phyloP scores from a whole-genome alignment of 2,329 filamentous ascomycete genomes.

The Raffaelea arxii region DNA sequence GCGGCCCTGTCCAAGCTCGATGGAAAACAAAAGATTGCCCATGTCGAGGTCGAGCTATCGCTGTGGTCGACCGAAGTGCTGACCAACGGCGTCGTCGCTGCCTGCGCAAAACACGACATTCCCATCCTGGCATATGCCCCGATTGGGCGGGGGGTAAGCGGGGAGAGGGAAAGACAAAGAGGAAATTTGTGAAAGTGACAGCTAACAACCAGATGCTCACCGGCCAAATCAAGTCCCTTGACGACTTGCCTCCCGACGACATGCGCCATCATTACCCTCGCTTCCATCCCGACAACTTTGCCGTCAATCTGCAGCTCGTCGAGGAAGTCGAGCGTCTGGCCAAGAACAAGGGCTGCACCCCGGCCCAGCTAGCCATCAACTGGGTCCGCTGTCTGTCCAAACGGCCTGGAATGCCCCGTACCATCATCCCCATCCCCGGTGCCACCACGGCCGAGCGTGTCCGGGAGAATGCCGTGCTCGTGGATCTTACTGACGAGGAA shows the following conservation, averaged over 20 bases:
- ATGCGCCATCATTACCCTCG: conserved; percentile 34
- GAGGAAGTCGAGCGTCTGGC: conserved; percentile 36
- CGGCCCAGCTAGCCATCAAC: conserved; percentile 43
- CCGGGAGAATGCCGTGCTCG: conserved; percentile 33
- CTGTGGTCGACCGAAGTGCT: conserved; percentile 38
- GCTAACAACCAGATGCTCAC: conserved; percentile 29
- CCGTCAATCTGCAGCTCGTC: conserved; percentile 39
- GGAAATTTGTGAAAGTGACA: neutral
- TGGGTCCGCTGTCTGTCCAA: conserved; percentile 39
- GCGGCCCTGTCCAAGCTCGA: no score
- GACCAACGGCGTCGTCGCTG: conserved; percentile 38
- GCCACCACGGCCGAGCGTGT: conserved; percentile 30
- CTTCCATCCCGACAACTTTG: conserved; percentile 40
- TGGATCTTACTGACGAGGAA: conserved; percentile 26
- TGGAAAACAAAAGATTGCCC: conserved; percentile 29
- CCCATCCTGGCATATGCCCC: conserved; percentile 50
- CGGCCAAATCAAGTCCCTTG: conserved; percentile 27
- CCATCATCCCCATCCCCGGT: conserved; percentile 39
- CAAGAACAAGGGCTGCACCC: conserved; percentile 35
- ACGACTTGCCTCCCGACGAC: conserved; percentile 31
- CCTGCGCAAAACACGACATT: conserved; percentile 42
- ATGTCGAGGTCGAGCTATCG: conserved; percentile 46
- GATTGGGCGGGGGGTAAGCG: conserved; percentile 40
- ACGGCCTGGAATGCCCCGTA: conserved; percentile 23
- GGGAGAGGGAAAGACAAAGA: neutral